These are phyloP conservation scores for Coemansia biformis DNA, from an alignment of 192 early-diverging fungal genomes.

Conservation along the genomic window DNA sequence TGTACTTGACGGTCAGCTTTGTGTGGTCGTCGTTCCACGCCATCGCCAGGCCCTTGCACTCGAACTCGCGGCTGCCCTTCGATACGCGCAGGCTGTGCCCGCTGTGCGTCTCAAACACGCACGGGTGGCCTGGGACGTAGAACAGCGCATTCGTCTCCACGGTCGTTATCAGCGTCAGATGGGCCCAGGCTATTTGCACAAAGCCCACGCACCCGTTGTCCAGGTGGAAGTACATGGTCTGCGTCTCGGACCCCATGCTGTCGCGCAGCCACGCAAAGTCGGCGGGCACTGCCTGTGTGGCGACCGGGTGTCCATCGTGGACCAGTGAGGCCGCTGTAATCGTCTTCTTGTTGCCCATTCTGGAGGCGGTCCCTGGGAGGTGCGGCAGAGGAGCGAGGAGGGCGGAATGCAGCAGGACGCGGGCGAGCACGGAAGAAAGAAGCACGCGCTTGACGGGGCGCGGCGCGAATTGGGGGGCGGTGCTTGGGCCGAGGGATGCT, in stretches of 20 bases:
- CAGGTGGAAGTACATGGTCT: slow-evolving; percentile 78
- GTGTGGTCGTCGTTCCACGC: slow-evolving; percentile 49
- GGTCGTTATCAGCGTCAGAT: slow-evolving; percentile 64
- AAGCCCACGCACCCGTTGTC: slow-evolving; percentile 72
- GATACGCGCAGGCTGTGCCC: slow-evolving; percentile 67
- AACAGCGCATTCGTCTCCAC: slow-evolving; percentile 73
- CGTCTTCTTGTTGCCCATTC: no score
- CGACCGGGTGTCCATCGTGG: no score
- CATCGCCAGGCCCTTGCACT: slow-evolving; percentile 71
- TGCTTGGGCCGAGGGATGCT: no score
- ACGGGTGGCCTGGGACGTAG: slow-evolving; percentile 58
- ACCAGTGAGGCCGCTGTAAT: no score
- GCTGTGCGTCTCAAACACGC: slow-evolving; percentile 67
- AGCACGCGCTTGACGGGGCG: no score
- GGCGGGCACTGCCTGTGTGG: no score
- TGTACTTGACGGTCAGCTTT: slow-evolving; percentile 40
- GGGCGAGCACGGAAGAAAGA: no score
- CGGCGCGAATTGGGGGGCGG: no score
- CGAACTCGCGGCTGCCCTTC: slow-evolving; percentile 66
- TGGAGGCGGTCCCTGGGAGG: no score
- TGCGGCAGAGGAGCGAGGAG: no score
- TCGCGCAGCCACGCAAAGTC: no score
- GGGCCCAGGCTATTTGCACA: slow-evolving; percentile 88
- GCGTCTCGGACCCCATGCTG: slow-evolving; percentile 79
- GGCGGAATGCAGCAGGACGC: no score